Evolutionary conservation across 148 eudicot species (phyloP).

Genomic region (Heliosperma pusillum): DNA sequence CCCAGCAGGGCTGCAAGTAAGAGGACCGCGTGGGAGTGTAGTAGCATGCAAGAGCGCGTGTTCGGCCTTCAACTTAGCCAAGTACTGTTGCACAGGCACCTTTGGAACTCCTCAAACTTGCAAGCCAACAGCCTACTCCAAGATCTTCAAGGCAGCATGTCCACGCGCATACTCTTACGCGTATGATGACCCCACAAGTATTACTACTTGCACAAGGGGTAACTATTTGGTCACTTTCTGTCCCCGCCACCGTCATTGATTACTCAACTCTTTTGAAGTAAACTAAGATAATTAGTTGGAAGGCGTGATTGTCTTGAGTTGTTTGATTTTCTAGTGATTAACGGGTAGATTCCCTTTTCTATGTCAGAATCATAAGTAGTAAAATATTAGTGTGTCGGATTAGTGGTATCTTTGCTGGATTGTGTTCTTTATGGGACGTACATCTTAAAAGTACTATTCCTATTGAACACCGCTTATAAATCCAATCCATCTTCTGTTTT

Average conservation of each 20-base stretch:
- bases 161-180: constrained; percentile 94
- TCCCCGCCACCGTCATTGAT: constrained; percentile 47
- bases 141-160: constrained; percentile 84
- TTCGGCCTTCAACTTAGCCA: constrained; percentile 80
- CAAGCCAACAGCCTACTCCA: constrained; percentile 92
- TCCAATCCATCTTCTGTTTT: too few relatives aligned
- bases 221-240: constrained; percentile 86
- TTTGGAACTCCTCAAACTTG: constrained; percentile 80
- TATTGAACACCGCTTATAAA: too few relatives aligned
- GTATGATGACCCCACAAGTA: constrained; percentile 97
- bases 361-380: neutral
- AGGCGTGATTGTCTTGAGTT: neutral
- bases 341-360: constrained; percentile 4
- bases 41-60: constrained; percentile 97
- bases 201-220: constrained; percentile 72
- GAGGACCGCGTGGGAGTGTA: constrained; percentile 48
- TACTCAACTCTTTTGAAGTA: neutral
- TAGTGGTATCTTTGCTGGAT: too few relatives aligned
- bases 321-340: neutral
- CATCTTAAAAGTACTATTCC: too few relatives aligned
- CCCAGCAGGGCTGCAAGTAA: constrained; percentile 80
- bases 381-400: too few relatives aligned
- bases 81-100: constrained; percentile 82
- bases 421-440: too few relatives aligned
- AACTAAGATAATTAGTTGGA: neutral